Conservation (phyloP, 1,139 yeast species). For the Candida dubliniensis region DNA sequence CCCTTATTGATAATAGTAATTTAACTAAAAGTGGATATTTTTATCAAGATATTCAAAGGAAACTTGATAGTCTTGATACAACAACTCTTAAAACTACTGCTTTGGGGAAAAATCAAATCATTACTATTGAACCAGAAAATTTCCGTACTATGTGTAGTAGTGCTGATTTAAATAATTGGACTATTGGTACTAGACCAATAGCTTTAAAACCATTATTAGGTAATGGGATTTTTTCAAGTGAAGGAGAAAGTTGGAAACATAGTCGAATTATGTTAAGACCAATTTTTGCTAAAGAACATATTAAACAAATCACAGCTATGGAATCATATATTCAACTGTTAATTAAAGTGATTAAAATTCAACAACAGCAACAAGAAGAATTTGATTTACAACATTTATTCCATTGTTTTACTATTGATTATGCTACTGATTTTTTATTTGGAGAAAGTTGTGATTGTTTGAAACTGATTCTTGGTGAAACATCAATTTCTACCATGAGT, state of each 20-base stretch:
- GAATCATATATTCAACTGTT: slow-evolving; percentile 41
- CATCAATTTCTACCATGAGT: slow-evolving; percentile 4
- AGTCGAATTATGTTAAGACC: slow-evolving; percentile 54
- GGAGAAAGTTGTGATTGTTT: slow-evolving; percentile 35
- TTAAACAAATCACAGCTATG: slow-evolving; percentile 44
- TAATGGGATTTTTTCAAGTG: slow-evolving; percentile 54
- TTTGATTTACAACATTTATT: slow-evolving; percentile 36
- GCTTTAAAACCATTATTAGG: slow-evolving; percentile 46
- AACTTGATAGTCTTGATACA: slow-evolving; percentile 1
- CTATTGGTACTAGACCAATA: slow-evolving; percentile 42
- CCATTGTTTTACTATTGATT: slow-evolving; percentile 37
- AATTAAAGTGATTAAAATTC: slow-evolving; percentile 26
- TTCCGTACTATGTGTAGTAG: slow-evolving; percentile 32
- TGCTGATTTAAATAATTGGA: slow-evolving; percentile 43
- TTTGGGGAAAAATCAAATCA: slow-evolving; percentile 5
- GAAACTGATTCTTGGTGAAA: slow-evolving; percentile 21
- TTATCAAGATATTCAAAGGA: not conserved
- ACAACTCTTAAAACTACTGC: slow-evolving; percentile 3
- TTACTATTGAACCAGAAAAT: slow-evolving; percentile 26
- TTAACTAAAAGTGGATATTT: not conserved
- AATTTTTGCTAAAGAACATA: slow-evolving; percentile 51
- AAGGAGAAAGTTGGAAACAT: slow-evolving; percentile 55
- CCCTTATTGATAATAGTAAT: not conserved
- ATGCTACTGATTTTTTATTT: slow-evolving; percentile 40
- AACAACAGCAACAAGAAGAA: slow-evolving; percentile 22